phyloP scores from a whole-genome alignment of 2,329 filamentous ascomycete genomes.

The Exophiala sideris region DNA sequence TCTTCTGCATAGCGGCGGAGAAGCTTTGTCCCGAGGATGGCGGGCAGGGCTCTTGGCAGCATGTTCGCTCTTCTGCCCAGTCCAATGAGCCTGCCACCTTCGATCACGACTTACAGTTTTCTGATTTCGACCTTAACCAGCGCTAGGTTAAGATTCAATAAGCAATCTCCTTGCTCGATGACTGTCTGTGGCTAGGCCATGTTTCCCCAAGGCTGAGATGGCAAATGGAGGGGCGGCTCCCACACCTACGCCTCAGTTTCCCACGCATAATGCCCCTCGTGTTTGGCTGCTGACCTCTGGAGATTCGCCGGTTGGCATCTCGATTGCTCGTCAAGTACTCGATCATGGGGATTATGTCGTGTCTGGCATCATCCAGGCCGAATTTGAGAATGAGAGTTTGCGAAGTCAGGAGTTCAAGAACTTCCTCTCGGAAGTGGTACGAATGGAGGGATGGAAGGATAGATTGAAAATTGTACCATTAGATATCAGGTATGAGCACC shows the following conservation, averaged over 20 bases:
- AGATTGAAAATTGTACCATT: slow-evolving; percentile 63
- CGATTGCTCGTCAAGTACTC: slow-evolving; percentile 75
- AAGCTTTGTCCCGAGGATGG: neutral
- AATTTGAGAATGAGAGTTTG: slow-evolving; percentile 70
- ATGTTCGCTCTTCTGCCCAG: neutral
- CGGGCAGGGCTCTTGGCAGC: neutral
- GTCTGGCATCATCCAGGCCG: slow-evolving; percentile 73
- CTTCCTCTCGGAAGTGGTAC: slow-evolving; percentile 62
- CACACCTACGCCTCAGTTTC: slow-evolving; percentile 37
- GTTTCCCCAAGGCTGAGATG: slow-evolving; percentile 14
- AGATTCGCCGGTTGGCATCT: slow-evolving; percentile 78
- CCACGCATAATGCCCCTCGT: slow-evolving; percentile 64
- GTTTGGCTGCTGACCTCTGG: slow-evolving; percentile 92
- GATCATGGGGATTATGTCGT: slow-evolving; percentile 90
- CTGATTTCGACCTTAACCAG: neutral
- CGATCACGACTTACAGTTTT: slow-evolving; percentile 7
- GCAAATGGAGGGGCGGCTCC: slow-evolving; percentile 24
- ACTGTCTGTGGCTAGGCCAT: slow-evolving; percentile 6
- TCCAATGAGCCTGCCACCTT: slow-evolving; percentile 2
- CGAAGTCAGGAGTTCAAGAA: slow-evolving; percentile 75
- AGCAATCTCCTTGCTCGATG: neutral
- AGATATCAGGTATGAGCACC: slow-evolving; percentile 49
- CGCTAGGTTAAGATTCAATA: neutral
- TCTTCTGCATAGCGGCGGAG: neutral
- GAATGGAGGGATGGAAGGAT: slow-evolving; percentile 73